Evolutionary conservation across 441 rosid species (phyloP).

Genomic region (Bruguiera hainesii): DNA sequence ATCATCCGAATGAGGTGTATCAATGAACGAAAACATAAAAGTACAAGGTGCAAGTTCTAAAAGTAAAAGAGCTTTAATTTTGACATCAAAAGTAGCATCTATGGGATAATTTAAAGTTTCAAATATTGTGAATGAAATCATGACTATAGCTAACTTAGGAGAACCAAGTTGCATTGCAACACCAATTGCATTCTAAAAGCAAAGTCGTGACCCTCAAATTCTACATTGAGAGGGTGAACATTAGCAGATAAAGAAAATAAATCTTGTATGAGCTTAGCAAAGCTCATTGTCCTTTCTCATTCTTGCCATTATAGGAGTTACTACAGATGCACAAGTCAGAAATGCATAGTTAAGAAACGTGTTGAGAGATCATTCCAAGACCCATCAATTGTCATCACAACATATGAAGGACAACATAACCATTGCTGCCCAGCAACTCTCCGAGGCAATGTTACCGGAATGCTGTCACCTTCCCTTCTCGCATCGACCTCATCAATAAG

Average conservation of each 20-base stretch:
- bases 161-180: not conserved
- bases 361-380: constrained; percentile 87
- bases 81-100: not conserved
- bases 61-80: too few relatives aligned
- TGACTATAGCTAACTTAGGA: too few relatives aligned
- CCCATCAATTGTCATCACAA: constrained; percentile 70
- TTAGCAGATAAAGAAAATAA: not conserved
- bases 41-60: too few relatives aligned
- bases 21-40: too few relatives aligned
- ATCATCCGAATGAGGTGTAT: too few relatives aligned
- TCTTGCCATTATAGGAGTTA: constrained; percentile 54
- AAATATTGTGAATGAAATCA: too few relatives aligned
- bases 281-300: not conserved
- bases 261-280: not conserved
- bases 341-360: constrained; percentile 77
- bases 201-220: not conserved
- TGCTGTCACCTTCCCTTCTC: constrained; percentile 31
- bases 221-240: not conserved
- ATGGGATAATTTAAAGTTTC: not conserved
- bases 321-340: constrained; percentile 79
- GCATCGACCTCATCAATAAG: constrained; percentile 20
- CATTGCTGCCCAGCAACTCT: constrained; percentile 63
- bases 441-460: constrained; percentile 50
- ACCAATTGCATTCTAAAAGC: not conserved
- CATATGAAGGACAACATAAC: constrained; percentile 86